These are phyloP conservation scores for Candida sphagnicola DNA, from an alignment of 805 yeast genomes.

Conservation along the genomic window DNA sequence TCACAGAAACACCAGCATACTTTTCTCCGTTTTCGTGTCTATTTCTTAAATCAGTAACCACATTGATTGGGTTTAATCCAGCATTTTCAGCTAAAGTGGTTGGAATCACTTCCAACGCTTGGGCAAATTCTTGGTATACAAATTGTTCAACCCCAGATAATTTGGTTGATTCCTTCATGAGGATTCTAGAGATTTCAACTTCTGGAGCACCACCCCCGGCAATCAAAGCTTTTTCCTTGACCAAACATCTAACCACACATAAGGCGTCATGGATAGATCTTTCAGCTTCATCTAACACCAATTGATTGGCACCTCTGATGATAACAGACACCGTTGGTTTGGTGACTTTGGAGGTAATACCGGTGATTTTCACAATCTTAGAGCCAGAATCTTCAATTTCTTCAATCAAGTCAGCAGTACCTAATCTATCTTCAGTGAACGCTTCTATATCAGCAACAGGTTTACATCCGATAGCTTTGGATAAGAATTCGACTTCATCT, in stretches of 20 bases:
- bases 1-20: conserved; percentile 93
- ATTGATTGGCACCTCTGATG: conserved; percentile 90
- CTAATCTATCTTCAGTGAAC: conserved; percentile 89
- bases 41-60: conserved; percentile 87
- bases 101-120: conserved; percentile 89
- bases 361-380: conserved; percentile 83
- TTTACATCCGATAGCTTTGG: conserved; percentile 83
- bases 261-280: conserved; percentile 96
- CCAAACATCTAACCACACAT: conserved; percentile 87
- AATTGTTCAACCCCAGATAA: conserved; percentile 84
- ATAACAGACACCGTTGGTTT: conserved; percentile 81
- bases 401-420: conserved; percentile 87
- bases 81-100: conserved; percentile 95
- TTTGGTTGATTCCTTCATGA: conserved; percentile 66
- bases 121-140: conserved; percentile 88
- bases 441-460: conserved; percentile 95
- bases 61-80: conserved; percentile 85
- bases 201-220: conserved; percentile 99
- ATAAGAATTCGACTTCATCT: conserved; percentile 90
- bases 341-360: conserved; percentile 53
- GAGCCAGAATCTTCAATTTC: conserved; percentile 88
- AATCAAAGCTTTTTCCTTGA: conserved; percentile 81
- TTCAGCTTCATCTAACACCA: conserved; percentile 93
- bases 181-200: conserved; percentile 75
- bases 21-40: conserved; percentile 88